Conservation (phyloP, 129 eudicot species). For the Helichrysum umbraculigerum region DNA sequence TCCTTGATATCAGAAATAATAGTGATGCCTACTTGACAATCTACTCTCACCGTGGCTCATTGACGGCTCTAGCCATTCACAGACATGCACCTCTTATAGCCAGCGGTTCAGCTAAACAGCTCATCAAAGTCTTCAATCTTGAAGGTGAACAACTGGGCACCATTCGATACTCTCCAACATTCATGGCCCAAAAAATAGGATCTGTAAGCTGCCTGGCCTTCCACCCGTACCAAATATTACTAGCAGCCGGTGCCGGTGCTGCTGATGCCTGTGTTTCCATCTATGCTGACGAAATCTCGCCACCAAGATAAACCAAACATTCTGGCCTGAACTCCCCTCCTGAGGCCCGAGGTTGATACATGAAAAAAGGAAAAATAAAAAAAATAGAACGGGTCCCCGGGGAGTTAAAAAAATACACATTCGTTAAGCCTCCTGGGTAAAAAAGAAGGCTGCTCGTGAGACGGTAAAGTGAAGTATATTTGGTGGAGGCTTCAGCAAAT, state of each 20-base stretch:
- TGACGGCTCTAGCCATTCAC: slow-evolving; percentile 92
- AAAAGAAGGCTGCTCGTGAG: slow-evolving; percentile 21
- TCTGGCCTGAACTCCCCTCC: neutral
- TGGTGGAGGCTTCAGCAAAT: slow-evolving; percentile 82
- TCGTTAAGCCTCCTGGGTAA: slow-evolving; percentile 60
- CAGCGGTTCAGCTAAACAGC: slow-evolving; percentile 94
- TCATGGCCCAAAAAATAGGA: slow-evolving; percentile 98
- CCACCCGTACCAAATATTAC: slow-evolving; percentile 89
- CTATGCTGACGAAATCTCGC: slow-evolving; percentile 72
- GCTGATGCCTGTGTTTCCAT: slow-evolving; percentile 90
- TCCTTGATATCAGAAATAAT: slow-evolving; percentile 71
- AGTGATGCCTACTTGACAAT: slow-evolving; percentile 68
- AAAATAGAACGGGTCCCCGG: neutral
- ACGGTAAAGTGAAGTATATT: slow-evolving; percentile 20
- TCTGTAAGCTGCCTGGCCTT: slow-evolving; percentile 82
- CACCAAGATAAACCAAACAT: slow-evolving; percentile 43
- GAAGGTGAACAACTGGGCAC: slow-evolving; percentile 86
- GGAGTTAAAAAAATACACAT: slow-evolving; percentile 40
- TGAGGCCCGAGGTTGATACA: neutral
- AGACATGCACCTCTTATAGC: slow-evolving; percentile 91
- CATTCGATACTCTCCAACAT: slow-evolving; percentile 78
- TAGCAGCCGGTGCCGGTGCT: slow-evolving; percentile 96
- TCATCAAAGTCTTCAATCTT: slow-evolving; percentile 79
- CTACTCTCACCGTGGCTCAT: slow-evolving; percentile 90
- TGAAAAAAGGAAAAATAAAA: neutral